Conservation (phyloP, 768 basidiomycete species). For the Coprinellus micaceus region DNA sequence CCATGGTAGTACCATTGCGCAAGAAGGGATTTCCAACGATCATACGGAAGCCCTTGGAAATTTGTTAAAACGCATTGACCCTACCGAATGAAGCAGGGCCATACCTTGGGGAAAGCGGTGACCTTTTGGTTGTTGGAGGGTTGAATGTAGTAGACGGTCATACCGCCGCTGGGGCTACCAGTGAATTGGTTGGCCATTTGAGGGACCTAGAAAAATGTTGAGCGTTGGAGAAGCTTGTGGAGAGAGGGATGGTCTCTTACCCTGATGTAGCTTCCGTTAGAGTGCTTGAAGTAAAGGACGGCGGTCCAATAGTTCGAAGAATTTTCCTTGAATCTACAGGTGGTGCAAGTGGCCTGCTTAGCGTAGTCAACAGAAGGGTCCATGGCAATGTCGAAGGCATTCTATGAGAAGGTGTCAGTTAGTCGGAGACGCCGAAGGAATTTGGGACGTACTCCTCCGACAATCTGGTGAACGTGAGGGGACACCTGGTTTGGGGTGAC, state of each 20-base stretch:
- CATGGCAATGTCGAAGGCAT: slow-evolving; percentile 12
- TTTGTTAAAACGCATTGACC: background rate
- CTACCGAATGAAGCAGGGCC: background rate
- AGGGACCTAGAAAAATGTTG: slow-evolving; percentile 3
- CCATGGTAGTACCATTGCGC: slow-evolving; percentile 1
- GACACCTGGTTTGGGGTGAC: slow-evolving; percentile 9
- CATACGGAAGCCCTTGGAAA: slow-evolving; percentile 10
- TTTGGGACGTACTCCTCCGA: too few species aligned
- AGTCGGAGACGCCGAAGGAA: too few species aligned
- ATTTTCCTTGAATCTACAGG: slow-evolving; percentile 12
- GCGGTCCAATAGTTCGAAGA: slow-evolving; percentile 13
- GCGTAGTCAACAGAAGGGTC: background rate
- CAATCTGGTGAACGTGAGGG: slow-evolving; percentile 10
- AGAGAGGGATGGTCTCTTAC: background rate
- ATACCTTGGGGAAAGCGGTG: slow-evolving; percentile 10
- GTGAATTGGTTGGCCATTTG: slow-evolving; percentile 11
- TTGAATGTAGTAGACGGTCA: slow-evolving; percentile 13
- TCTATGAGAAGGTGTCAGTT: too few species aligned
- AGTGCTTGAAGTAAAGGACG: slow-evolving; percentile 8
- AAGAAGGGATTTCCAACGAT: slow-evolving; percentile 12
- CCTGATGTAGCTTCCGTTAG: slow-evolving; percentile 7
- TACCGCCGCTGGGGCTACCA: slow-evolving; percentile 10
- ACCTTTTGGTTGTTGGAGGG: slow-evolving; percentile 7
- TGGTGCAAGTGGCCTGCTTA: slow-evolving; percentile 5
- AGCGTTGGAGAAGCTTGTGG: background rate